Evolutionary conservation across 2,329 filamentous ascomycete species (phyloP).

Genomic region (Calonectria honghensis): DNA sequence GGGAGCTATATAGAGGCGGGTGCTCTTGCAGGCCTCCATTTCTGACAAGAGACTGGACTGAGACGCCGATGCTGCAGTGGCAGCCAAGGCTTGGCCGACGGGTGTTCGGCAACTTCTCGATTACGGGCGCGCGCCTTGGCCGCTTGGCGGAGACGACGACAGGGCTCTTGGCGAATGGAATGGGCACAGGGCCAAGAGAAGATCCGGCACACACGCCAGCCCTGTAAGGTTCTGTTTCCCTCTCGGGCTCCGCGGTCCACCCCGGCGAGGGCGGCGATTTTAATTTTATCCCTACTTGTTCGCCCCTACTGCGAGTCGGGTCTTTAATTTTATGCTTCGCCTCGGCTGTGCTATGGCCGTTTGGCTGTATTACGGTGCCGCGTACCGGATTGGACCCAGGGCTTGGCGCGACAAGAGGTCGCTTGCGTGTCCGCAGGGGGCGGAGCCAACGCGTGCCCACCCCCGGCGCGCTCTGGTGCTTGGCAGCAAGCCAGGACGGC

Average conservation of each 20-base stretch:
- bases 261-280: not conserved
- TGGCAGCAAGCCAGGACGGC: constrained; percentile 26
- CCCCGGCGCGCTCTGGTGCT: constrained; percentile 24
- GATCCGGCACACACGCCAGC: not conserved
- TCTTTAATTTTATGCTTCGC: constrained; percentile 13
- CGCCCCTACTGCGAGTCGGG: not conserved
- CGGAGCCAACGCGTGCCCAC: constrained; percentile 28
- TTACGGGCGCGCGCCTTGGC: constrained; percentile 32
- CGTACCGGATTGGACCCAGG: not conserved
- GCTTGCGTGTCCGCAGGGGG: constrained; percentile 32
- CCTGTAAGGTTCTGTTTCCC: not conserved
- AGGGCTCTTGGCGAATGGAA: not conserved
- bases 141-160: not conserved
- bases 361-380: not conserved
- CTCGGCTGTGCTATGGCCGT: not conserved
- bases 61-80: constrained; percentile 13
- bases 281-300: not conserved
- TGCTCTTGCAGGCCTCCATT: not conserved
- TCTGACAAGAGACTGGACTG: not conserved
- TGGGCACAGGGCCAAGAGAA: not conserved
- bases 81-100: constrained; percentile 38
- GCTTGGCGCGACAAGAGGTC: not conserved
- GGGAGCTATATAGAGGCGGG: constrained; percentile 33
- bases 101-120: constrained; percentile 31
- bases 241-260: not conserved